A percentile compares a stretch with the other conserved stretches of the same genome.
These are phyloP conservation scores for Rubroboletus satanas DNA, from an alignment of 768 basidiomycete species.

Conservation along the genomic window DNA sequence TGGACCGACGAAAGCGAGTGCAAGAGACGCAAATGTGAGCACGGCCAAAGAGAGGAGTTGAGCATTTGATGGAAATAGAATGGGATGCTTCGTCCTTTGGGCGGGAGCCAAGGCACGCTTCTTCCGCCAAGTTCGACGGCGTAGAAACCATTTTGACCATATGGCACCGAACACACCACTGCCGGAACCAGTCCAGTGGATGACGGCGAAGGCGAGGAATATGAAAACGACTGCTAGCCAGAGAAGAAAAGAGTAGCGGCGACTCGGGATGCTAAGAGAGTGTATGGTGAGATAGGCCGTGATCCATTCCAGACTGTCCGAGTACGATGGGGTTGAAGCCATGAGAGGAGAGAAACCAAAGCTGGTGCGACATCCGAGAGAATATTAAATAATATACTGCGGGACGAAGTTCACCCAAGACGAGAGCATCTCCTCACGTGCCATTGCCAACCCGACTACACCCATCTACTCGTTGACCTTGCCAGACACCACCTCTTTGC, in stretches of 20 bases:
- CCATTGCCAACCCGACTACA: too few relatives aligned
- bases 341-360: constrained; percentile 15
- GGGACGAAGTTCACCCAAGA: too few relatives aligned
- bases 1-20: constrained; percentile 54
- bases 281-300: constrained; percentile 56
- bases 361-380: not conserved
- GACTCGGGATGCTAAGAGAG: constrained; percentile 47
- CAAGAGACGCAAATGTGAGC: constrained; percentile 41
- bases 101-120: constrained; percentile 38
- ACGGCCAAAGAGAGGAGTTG: constrained; percentile 50
- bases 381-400: too few relatives aligned
- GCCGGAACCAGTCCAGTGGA: constrained; percentile 42
- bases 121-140: constrained; percentile 56
- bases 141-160: constrained; percentile 58
- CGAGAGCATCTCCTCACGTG: too few relatives aligned
- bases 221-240: constrained; percentile 51
- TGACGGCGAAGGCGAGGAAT: constrained; percentile 37
- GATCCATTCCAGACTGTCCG: constrained; percentile 49
- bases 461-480: constrained; percentile 19
- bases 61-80: constrained; percentile 57
- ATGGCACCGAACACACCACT: constrained; percentile 45
- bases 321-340: constrained; percentile 43
- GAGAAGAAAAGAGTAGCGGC: constrained; percentile 54
- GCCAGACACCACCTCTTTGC: constrained; percentile 75
- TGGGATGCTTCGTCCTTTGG: constrained; percentile 28